phyloP scores from a whole-genome alignment of 495 filamentous ascomycete species.

The Aspergillus carlsbadensis region DNA sequence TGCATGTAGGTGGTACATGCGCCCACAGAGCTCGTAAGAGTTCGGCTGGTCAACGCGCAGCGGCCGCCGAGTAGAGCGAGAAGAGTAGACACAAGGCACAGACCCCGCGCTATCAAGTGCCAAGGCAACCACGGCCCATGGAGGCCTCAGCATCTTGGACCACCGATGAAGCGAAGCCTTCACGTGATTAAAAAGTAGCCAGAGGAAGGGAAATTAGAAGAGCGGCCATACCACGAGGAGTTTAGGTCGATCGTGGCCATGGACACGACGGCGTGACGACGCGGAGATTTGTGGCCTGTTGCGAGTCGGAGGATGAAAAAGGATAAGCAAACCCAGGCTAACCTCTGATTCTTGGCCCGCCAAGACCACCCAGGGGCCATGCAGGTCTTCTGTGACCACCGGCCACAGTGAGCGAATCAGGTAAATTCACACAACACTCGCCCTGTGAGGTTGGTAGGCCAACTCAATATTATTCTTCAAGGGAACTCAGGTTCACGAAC shows the following conservation, averaged over 20 bases:
- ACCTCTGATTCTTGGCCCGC: background rate
- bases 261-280: too few relatives aligned
- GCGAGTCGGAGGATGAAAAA: background rate
- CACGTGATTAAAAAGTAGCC: slow-evolving; percentile 1
- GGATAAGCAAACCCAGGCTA: background rate
- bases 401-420: too few relatives aligned
- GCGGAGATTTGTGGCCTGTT: background rate
- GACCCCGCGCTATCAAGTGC: too few relatives aligned
- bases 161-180: background rate
- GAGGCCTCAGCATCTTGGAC: too few relatives aligned
- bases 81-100: background rate
- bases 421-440: too few relatives aligned
- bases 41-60: background rate
- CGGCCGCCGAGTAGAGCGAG: background rate
- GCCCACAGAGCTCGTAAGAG: background rate
- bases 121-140: too few relatives aligned
- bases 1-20: slow-evolving; percentile 8
- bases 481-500: too few relatives aligned
- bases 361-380: too few relatives aligned
- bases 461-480: background rate
- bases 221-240: background rate
- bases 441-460: background rate
- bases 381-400: too few relatives aligned
- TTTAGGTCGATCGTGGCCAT: background rate
- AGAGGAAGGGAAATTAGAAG: background rate